These are phyloP conservation scores for Paraphoma chrysanthemicola DNA, from an alignment of 2,329 filamentous ascomycete genomes.

Conservation along the genomic window DNA sequence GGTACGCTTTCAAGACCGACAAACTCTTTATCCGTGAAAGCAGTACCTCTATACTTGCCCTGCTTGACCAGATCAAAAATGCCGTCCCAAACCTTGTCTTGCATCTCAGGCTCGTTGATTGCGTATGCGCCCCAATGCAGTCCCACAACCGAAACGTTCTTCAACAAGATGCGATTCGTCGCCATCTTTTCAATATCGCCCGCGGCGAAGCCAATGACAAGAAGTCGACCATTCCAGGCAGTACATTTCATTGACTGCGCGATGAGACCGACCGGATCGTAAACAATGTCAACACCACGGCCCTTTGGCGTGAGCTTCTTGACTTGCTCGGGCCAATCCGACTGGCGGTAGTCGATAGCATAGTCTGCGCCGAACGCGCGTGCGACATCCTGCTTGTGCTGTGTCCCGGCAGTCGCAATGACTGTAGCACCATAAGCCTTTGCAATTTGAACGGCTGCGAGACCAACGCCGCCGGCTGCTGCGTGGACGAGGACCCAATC, in stretches of 20 bases:
- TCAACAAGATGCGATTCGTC: slow-evolving; percentile 89
- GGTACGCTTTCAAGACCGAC: slow-evolving; percentile 81
- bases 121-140: slow-evolving; percentile 91
- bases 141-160: slow-evolving; percentile 90
- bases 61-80: slow-evolving; percentile 78
- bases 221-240: slow-evolving; percentile 87
- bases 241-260: slow-evolving; percentile 89
- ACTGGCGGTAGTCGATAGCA: slow-evolving; percentile 75
- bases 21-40: slow-evolving; percentile 82
- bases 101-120: slow-evolving; percentile 72
- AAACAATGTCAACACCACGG: slow-evolving; percentile 87
- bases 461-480: slow-evolving; percentile 87
- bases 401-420: slow-evolving; percentile 86
- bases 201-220: slow-evolving; percentile 89
- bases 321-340: slow-evolving; percentile 70
- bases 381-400: slow-evolving; percentile 81
- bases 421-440: slow-evolving; percentile 92
- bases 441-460: slow-evolving; percentile 91
- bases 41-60: slow-evolving; percentile 82
- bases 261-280: slow-evolving; percentile 90
- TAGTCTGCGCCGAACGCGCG: slow-evolving; percentile 84
- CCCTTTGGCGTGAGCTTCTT: slow-evolving; percentile 78
- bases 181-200: slow-evolving; percentile 89
- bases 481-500: slow-evolving; percentile 92
- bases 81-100: slow-evolving; percentile 79